Base-by-base conservation (phyloP, 1,139 yeast genomes). In the Yamadazyma pseudoaaseri region DNA sequence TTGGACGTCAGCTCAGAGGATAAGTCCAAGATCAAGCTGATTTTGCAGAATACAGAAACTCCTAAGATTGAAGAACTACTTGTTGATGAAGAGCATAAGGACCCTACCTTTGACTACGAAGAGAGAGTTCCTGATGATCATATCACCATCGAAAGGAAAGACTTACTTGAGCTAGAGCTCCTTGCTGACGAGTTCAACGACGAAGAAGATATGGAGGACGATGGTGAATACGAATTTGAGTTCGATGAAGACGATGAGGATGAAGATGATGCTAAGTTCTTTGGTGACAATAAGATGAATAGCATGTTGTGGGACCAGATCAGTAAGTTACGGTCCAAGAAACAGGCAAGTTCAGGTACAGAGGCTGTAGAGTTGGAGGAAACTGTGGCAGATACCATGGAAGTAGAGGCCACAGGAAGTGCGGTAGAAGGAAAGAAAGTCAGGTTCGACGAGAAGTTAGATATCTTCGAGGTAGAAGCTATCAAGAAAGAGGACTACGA, bases 401-500 rank as follows among this genome's bases (percentile, higher is more conserved):
- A 33, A 26, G 18, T 16, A 10, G 27, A 18, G 6, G 18, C 28
- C 14, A 42, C 42, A 30, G 37, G 38, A n/a, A 62, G 62, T 42
- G 76, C 77, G 44, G 54, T 66, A 14, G 20, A 6, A 7, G 20
- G 21, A 17, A 29, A 29, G 17, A 23, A 30, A 6, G 86, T 80
- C 15, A 63, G 72, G 14, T 80, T 79, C 56, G 70, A 79, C 1
- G 61, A 69, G 2, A 52, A 57, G 2, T 62, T 78, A 30, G 75
- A 78, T 36, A 67, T 81, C n/a, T 75, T 74, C 36, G 81, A 78
- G 44, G 67, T 81, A 17, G 83, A 77, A 33, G 76, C 73, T 47
- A 62, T 79, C 11, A 77, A 81, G 51, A 39, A 41, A 16, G 42
- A 43, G 10, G 44, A 39, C 15, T 38, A 41, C 15, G 70, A 67